phyloP scores from a whole-genome alignment of 768 basidiomycete species.

The Lentinula guzmanii region DNA sequence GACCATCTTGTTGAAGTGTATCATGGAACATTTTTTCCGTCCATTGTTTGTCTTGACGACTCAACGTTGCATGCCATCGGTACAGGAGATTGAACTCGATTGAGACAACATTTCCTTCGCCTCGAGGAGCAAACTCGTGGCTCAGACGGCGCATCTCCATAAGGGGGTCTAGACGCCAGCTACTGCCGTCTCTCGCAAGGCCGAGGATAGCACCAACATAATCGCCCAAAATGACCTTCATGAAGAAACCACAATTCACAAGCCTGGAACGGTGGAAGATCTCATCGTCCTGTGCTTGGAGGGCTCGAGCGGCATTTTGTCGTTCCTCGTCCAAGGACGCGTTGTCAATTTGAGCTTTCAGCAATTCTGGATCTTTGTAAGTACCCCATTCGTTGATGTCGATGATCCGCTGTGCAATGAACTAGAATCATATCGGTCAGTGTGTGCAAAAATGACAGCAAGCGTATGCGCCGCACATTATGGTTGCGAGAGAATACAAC shows the following conservation, averaged over 20 bases:
- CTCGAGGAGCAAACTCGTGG: conserved; percentile 54
- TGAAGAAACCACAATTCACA: conserved; percentile 52
- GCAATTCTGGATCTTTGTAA: conserved; percentile 28
- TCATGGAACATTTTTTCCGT: conserved; percentile 38
- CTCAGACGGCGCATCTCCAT: conserved; percentile 40
- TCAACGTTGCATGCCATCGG: conserved; percentile 55
- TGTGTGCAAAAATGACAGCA: neutral
- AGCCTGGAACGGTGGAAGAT: conserved; percentile 70
- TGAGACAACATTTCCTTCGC: conserved; percentile 71
- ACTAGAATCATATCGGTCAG: conserved; percentile 24
- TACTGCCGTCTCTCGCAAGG: conserved; percentile 52
- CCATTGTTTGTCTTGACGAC: conserved; percentile 45
- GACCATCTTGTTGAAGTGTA: conserved; percentile 8
- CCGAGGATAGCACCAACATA: conserved; percentile 75
- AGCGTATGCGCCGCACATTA: conserved; percentile 31
- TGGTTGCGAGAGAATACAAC: conserved; percentile 56
- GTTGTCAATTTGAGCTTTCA: neutral
- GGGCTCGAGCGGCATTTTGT: conserved; percentile 6
- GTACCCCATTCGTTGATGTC: conserved; percentile 47
- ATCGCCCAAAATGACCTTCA: conserved; percentile 39
- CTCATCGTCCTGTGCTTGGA: conserved; percentile 59
- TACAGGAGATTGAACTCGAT: conserved; percentile 63
- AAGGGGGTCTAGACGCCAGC: conserved; percentile 68
- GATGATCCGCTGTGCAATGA: conserved; percentile 45
- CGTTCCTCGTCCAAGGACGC: neutral